Evolutionary conservation across 2,329 filamentous ascomycete genomes (phyloP), one percentile per base, ranked within the genome.

Genomic region (Gnomoniopsis smithogilvyi): DNA sequence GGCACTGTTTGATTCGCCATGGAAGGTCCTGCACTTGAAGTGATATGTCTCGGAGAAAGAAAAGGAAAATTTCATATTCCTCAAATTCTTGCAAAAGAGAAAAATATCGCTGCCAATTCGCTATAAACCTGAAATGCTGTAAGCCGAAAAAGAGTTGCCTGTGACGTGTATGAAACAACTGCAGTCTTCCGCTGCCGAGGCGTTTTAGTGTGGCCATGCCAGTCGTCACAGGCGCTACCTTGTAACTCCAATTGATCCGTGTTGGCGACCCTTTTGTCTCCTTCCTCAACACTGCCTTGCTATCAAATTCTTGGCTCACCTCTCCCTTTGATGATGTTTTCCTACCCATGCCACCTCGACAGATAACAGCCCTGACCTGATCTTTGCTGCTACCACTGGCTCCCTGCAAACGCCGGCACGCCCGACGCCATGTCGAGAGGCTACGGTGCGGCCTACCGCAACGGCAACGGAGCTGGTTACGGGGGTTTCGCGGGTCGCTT

Each of bases 371-470:
- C 43, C 52, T 52, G 22, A 33, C n/a, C 38, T 50, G 21, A 52
- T 17, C 51, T 34, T 47, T 49, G 36, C 45, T 33, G 19, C 19
- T 22, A 17, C 46, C 17, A 21, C 21, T 10, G 14, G 22, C 21
- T 24, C 45, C 54, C 22, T 43, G 24, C 54, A n/a, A 43, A 17
- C 36, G 14, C 14, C 50, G 22, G 54, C 41, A 30, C 36, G 14
- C 14, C 50, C 33, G 54, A 33, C 19, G 73, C 59, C 69, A 84
- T 84, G 81, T 73, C 80, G 65, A 77, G 78, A 70, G 76, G 80
- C 66, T 81, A 80, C 71, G 79, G 76, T 67, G 72, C 68, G 62
- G 69, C 79, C 58, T 78, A 75, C 69, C 49, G 50, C 50, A 77
- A 74, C 64, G 75, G 74, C 63, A 72, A 74, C 58, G 71, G 75